A percentile compares a stretch with the other conserved stretches of the same genome.
phyloP scores from a whole-genome alignment of 257 asterid species.

The Rehmannia glutinosa region DNA sequence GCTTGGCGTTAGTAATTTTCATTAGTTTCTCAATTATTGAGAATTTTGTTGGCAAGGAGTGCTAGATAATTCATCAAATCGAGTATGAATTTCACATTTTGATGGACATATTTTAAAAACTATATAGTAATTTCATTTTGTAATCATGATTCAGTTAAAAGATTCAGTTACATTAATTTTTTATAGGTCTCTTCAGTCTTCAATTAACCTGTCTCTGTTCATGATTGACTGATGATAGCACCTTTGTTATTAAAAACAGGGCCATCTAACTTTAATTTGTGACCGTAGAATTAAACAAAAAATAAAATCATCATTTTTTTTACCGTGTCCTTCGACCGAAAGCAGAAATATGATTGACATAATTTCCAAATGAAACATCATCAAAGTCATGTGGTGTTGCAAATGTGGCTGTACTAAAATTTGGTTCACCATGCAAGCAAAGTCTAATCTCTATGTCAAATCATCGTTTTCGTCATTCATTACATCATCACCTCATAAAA shows the following conservation, averaged over 20 bases:
- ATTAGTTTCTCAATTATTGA: no score
- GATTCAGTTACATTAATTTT: no score
- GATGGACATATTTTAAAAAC: no score
- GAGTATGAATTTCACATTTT: no score
- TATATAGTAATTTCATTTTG: no score
- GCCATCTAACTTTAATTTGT: constrained; percentile 3
- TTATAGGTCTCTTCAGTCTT: no score
- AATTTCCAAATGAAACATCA: constrained; percentile 1
- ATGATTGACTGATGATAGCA: constrained; percentile 7
- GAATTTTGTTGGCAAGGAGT: no score
- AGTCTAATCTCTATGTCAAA: constrained; percentile 17
- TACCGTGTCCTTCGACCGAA: constrained; percentile 26
- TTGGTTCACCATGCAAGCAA: constrained; percentile 17
- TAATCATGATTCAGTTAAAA: no score
- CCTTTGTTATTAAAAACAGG: neutral
- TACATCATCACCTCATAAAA: constrained; percentile 12
- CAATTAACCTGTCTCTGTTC: neutral
- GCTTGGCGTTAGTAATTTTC: no score
- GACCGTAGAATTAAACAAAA: constrained; percentile 1
- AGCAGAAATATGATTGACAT: constrained; percentile 13
- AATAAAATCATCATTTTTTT: neutral
- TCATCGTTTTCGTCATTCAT: constrained; percentile 3
- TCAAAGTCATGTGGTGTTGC: constrained; percentile 3
- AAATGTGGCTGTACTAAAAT: neutral
- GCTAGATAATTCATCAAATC: no score